These are phyloP conservation scores for Annona squamosa DNA, from an alignment of 164 flowering plant genomes.

Conservation along the genomic window DNA sequence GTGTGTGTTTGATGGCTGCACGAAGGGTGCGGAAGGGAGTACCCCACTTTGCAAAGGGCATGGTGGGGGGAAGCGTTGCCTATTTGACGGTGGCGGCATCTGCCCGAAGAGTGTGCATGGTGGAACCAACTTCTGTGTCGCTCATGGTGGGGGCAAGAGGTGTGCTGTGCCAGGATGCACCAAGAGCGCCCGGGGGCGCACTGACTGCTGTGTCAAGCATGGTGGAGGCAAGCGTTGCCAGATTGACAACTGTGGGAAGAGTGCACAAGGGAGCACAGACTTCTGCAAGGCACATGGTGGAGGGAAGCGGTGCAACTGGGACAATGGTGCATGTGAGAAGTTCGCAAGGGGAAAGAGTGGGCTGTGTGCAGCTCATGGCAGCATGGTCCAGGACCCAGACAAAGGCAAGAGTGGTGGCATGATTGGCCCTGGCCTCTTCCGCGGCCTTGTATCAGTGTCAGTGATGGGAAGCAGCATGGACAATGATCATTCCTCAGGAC, in stretches of 20 bases:
- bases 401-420: slow-evolving; percentile 27
- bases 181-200: slow-evolving; percentile 85
- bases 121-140: slow-evolving; percentile 81
- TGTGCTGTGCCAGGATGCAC: slow-evolving; percentile 73
- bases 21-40: slow-evolving; percentile 93
- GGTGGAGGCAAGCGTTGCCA: slow-evolving; percentile 89
- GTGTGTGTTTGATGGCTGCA: slow-evolving; percentile 78
- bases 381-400: slow-evolving; percentile 40
- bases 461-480: slow-evolving; percentile 35
- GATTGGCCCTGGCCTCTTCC: slow-evolving; percentile 67
- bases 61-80: slow-evolving; percentile 90
- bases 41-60: slow-evolving; percentile 88
- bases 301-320: slow-evolving; percentile 79
- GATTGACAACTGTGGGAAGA: slow-evolving; percentile 61
- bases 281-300: slow-evolving; percentile 97
- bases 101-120: slow-evolving; percentile 93
- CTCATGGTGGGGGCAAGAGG: slow-evolving; percentile 88
- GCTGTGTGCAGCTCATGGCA: slow-evolving; percentile 70
- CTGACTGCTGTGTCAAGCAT: slow-evolving; percentile 77
- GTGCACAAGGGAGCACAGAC: slow-evolving; percentile 94
- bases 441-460: slow-evolving; percentile 54
- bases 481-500: slow-evolving; percentile 40
- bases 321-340: slow-evolving; percentile 60
- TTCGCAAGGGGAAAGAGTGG: slow-evolving; percentile 88
- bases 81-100: slow-evolving; percentile 76